Conservation (phyloP, 441 rosid species). For the Erodium trifolium region DNA sequence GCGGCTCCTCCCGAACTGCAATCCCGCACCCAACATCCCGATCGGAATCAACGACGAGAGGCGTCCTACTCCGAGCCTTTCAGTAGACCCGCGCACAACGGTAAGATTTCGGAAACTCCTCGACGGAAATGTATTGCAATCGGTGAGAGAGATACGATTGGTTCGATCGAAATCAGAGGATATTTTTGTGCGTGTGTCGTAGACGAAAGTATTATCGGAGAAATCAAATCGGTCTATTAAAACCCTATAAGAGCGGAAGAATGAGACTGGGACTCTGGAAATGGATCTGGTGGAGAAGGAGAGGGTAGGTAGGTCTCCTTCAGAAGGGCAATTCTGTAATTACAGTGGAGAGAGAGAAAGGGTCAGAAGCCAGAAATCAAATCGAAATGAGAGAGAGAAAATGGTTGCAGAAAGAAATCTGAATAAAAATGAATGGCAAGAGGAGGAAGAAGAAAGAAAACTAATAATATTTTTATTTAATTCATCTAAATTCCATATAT, state of each 20-base stretch:
- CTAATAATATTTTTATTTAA: not conserved
- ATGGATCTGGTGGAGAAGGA: not conserved
- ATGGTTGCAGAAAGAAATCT: not conserved
- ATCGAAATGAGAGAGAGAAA: not conserved
- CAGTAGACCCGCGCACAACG: not conserved
- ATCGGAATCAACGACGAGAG: not conserved
- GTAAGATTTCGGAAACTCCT: not conserved
- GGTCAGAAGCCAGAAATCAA: not conserved
- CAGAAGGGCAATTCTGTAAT: not conserved
- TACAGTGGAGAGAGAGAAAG: not conserved
- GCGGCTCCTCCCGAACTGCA: slow-evolving; percentile 40
- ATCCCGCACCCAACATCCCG: slow-evolving; percentile 52
- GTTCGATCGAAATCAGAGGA: no score
- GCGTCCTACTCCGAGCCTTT: no score
- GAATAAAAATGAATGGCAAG: not conserved
- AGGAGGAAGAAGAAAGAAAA: not conserved
- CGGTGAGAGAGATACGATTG: not conserved
- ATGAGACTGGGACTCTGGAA: not conserved
- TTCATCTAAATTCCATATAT: not conserved
- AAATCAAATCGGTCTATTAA: not conserved
- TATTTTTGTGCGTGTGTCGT: not conserved
- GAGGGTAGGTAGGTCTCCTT: not conserved
- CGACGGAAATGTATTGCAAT: no score
- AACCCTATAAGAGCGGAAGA: not conserved
- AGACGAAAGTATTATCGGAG: not conserved